These are phyloP conservation scores for Tolypocladium pustulatum DNA, from an alignment of 2,329 filamentous ascomycete species.

Conservation along the genomic window DNA sequence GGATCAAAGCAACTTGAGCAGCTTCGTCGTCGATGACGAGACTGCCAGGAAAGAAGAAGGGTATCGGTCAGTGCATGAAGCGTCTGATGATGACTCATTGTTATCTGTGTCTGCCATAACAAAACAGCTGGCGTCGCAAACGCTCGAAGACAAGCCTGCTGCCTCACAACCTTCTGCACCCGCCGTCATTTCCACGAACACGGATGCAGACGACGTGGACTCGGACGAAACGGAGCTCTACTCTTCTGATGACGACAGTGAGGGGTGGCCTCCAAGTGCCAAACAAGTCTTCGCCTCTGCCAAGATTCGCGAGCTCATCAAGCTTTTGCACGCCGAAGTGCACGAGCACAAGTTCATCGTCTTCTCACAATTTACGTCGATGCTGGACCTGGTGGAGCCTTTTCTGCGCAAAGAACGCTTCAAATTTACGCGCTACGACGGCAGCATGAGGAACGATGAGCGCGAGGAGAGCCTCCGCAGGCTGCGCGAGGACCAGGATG, in stretches of 20 bases:
- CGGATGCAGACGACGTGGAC: conserved; percentile 16
- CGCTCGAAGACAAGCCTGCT: conserved; percentile 15
- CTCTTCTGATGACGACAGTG: conserved; percentile 20
- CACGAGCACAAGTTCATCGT: conserved; percentile 91
- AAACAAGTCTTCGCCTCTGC: conserved; percentile 58
- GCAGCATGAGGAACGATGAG: conserved; percentile 85
- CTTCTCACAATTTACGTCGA: conserved; percentile 96
- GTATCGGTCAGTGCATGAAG: conserved; percentile 13
- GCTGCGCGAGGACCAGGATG: conserved; percentile 63
- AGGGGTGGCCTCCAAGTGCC: conserved; percentile 9
- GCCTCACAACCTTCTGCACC: conserved; percentile 3
- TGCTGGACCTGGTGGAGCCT: conserved; percentile 92
- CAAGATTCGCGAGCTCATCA: conserved; percentile 80
- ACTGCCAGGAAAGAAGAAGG: conserved; percentile 20
- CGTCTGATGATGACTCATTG: conserved; percentile 20
- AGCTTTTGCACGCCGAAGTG: conserved; percentile 70
- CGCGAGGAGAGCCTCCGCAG: conserved; percentile 77
- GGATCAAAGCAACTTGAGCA: conserved; percentile 41
- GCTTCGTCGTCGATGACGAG: conserved; percentile 45
- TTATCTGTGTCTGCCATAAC: conserved; percentile 25
- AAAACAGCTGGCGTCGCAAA: conserved; percentile 25
- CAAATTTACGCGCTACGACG: conserved; percentile 82
- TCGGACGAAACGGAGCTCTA: conserved; percentile 30
- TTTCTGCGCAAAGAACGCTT: conserved; percentile 70
- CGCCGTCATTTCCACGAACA: conserved; percentile 13